Evolutionary conservation across 1,284 basidiomycete genomes (phyloP).

Genomic region (Mycosarcoma mackinlayi): DNA sequence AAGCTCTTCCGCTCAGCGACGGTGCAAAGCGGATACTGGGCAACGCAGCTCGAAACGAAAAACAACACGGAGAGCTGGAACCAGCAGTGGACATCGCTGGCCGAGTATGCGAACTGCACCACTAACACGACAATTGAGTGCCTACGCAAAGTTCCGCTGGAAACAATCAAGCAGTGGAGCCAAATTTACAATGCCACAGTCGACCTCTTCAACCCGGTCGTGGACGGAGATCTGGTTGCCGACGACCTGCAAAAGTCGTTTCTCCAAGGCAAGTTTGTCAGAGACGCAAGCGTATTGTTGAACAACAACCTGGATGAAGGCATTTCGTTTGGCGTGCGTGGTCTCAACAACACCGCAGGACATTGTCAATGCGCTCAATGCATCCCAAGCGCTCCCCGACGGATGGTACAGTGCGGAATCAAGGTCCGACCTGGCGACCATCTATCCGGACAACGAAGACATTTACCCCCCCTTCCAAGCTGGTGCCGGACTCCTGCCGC

Average conservation of each 20-base stretch:
- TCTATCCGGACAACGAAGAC: conserved; percentile 44
- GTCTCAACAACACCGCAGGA: conserved; percentile 29
- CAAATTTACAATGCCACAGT: neutral
- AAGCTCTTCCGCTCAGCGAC: conserved; percentile 14
- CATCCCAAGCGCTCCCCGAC: conserved; percentile 14
- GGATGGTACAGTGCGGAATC: conserved; percentile 7
- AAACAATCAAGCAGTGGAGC: conserved; percentile 33
- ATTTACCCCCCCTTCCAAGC: conserved; percentile 35
- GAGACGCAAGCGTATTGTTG: conserved; percentile 10
- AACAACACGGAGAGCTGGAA: conserved; percentile 10
- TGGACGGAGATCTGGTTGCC: conserved; percentile 33
- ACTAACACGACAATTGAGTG: conserved; percentile 17
- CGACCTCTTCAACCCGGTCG: conserved; percentile 13
- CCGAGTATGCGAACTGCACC: conserved; percentile 13
- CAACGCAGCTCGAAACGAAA: conserved; percentile 8
- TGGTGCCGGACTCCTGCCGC: conserved; percentile 22
- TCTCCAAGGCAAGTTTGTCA: conserved; percentile 23
- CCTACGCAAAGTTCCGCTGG: conserved; percentile 22
- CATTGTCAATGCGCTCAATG: conserved; percentile 16
- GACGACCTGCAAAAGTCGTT: conserved; percentile 34
- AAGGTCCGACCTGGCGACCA: neutral
- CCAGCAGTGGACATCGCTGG: conserved; percentile 14
- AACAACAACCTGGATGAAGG: conserved; percentile 36
- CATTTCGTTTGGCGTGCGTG: conserved; percentile 30
- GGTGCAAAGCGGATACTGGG: conserved; percentile 30